A percentile compares a stretch with the other conserved stretches of the same genome.
These are phyloP conservation scores for Magnaporthiopsis poae DNA, from an alignment of 2,329 filamentous ascomycete species.

Conservation along the genomic window DNA sequence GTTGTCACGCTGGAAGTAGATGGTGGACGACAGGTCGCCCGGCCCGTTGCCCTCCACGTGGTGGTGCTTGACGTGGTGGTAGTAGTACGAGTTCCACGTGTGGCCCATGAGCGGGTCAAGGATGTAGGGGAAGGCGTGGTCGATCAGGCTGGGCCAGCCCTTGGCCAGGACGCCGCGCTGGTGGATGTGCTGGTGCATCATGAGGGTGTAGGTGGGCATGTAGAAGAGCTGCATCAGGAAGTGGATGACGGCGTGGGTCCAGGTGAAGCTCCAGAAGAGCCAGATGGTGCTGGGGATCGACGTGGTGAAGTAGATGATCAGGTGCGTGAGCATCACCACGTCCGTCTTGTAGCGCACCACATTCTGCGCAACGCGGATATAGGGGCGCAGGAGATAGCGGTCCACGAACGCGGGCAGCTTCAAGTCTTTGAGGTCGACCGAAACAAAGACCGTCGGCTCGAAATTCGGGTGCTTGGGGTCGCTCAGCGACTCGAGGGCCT, in stretches of 20 bases:
- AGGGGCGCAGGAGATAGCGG: conserved; percentile 46
- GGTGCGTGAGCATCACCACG: conserved; percentile 68
- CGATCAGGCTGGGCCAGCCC: conserved; percentile 35
- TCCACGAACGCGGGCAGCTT: conserved; percentile 30
- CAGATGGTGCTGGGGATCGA: conserved; percentile 56
- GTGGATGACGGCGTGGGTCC: conserved; percentile 57
- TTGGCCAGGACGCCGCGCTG: conserved; percentile 53
- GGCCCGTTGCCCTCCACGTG: conserved; percentile 72
- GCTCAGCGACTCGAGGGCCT: conserved; percentile 30
- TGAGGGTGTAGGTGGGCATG: conserved; percentile 64
- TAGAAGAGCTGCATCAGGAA: conserved; percentile 57
- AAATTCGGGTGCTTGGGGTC: conserved; percentile 30
- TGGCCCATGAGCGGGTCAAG: conserved; percentile 70
- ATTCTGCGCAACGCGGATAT: conserved; percentile 43
- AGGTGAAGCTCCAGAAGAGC: conserved; percentile 58
- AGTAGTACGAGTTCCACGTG: conserved; percentile 77
- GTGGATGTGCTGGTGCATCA: conserved; percentile 81
- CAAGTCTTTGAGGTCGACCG: conserved; percentile 29
- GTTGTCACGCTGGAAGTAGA: conserved; percentile 66
- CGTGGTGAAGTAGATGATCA: conserved; percentile 61
- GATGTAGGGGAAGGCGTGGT: conserved; percentile 61
- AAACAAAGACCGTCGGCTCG: conserved; percentile 36
- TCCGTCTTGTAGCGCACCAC: conserved; percentile 59
- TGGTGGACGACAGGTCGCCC: conserved; percentile 63
- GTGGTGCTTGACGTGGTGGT: conserved; percentile 79